Base-by-base conservation (phyloP, 192 early-diverging fungal genomes). In the Powellomyces hirtus region DNA sequence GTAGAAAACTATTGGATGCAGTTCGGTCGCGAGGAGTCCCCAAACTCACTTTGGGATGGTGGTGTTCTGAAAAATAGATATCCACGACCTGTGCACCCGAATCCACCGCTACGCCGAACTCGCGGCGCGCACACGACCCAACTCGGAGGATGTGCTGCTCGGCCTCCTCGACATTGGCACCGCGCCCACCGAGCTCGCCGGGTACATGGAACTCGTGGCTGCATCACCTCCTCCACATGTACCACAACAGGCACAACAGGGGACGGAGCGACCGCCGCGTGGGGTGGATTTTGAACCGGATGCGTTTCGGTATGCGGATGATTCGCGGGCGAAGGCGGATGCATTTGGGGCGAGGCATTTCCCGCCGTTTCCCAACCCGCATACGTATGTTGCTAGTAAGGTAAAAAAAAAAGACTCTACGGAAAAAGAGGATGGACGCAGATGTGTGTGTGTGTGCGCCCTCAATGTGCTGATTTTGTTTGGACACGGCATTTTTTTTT, bases 311-410 rank as follows among this genome's bases (percentile, higher is more conserved):
- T 56, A 56, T 31, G 29, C 53, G 24, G 53, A 56, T 33, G 53
- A 31, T 31, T 16, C 26, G 6, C 53, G 16, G 4, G 16, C 24
- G 16, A 27, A 27, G 18, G 18, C 53, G 29, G 1, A 34, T 16
- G 53, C 53, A 27, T 34, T 31, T 18, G 18, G 16, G 2, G 29
- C 53, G 29, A 16, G 22, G 37, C 50, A 66, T 40, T 35, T 66
- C 3, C 64, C 64, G 24, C 52, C 64, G 1, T 66, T 66, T 52
- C 64, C 64, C 20, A 66, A 56, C 24, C 64, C 64, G 14, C 64
- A 66, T 26, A 56, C 64, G 4, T 66, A 38, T 36, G 40, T 66
- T 22, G 4, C 14, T 22, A 66, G 31, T 36, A 57, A 53, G 64
- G 64, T 66, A 11, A 33, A 52, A 56, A n/a, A 33, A 10, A 14